Evolutionary conservation across 2,329 filamentous ascomycete species (phyloP).

Genomic region (Penicillium sp.): DNA sequence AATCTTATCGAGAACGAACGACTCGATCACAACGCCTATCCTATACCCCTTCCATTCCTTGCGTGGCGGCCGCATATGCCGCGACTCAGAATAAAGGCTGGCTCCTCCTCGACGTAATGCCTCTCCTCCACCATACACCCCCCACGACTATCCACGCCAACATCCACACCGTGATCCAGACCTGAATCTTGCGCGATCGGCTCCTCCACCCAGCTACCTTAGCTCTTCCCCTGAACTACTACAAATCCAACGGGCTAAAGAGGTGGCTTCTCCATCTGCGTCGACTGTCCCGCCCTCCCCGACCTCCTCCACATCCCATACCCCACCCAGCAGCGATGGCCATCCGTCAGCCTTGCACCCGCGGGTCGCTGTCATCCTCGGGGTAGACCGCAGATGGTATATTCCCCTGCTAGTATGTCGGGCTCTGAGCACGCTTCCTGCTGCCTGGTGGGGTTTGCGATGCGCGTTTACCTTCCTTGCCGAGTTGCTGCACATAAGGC

Average conservation of each 20-base stretch:
- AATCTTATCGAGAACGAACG: neutral
- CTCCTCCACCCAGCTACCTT: conserved; percentile 10
- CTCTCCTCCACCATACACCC: conserved; percentile 29
- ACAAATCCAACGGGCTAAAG: conserved; percentile 21
- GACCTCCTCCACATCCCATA: conserved; percentile 22
- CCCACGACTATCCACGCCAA: conserved; percentile 20
- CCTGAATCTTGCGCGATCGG: conserved; percentile 18
- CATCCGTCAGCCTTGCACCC: conserved; percentile 52
- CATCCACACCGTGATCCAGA: conserved; percentile 18
- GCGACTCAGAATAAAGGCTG: conserved; percentile 30
- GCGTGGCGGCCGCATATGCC: conserved; percentile 33
- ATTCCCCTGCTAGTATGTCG: conserved; percentile 63
- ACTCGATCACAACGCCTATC: neutral
- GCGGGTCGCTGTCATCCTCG: conserved; percentile 67
- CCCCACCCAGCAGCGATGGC: conserved; percentile 25
- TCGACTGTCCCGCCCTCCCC: conserved; percentile 26
- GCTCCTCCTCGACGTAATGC: conserved; percentile 35
- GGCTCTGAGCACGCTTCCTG: conserved; percentile 62
- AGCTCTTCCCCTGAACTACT: conserved; percentile 7
- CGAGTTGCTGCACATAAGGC: conserved; percentile 48
- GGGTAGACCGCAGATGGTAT: conserved; percentile 64
- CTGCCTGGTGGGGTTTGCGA: conserved; percentile 62
- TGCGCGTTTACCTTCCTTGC: conserved; percentile 61
- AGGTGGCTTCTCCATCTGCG: conserved; percentile 24
- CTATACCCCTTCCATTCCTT: conserved; percentile 9